These are phyloP conservation scores for Cryptococcus neoformans DNA, from an alignment of 1,284 basidiomycete species.

Conservation along the genomic window DNA sequence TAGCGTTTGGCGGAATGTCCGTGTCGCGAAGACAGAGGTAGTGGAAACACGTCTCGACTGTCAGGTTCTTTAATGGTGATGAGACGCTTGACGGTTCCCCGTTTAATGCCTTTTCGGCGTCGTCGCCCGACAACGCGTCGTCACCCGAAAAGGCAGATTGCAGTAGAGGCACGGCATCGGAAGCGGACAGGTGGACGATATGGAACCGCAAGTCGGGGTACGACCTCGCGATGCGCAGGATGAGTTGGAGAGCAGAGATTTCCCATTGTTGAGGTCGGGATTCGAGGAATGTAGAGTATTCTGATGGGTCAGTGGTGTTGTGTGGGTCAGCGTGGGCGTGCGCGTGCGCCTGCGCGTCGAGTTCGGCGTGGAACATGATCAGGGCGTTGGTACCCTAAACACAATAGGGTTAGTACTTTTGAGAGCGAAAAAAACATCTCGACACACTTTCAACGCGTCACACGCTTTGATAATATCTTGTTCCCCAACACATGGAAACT, in stretches of 20 bases:
- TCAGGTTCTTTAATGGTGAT: too few relatives aligned
- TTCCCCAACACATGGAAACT: slow-evolving; percentile 81
- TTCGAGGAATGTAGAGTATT: slow-evolving; percentile 74
- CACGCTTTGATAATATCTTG: slow-evolving; percentile 68
- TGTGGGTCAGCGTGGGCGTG: too few relatives aligned
- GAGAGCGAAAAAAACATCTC: too few relatives aligned
- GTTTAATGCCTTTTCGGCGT: too few relatives aligned
- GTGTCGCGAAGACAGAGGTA: slow-evolving; percentile 62
- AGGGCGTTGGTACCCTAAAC: slow-evolving; percentile 66
- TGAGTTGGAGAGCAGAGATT: slow-evolving; percentile 68
- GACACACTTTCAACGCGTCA: slow-evolving; percentile 66
- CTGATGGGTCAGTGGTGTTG: slow-evolving; percentile 8
- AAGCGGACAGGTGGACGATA: slow-evolving; percentile 87
- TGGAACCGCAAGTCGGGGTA: slow-evolving; percentile 75
- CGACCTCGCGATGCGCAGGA: slow-evolving; percentile 60
- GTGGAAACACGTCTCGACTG: slow-evolving; percentile 93
- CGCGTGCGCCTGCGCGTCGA: slow-evolving; percentile 50
- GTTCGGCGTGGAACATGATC: slow-evolving; percentile 87
- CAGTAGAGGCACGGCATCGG: slow-evolving; percentile 71
- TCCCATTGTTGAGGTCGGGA: slow-evolving; percentile 79
- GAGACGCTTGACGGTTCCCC: too few relatives aligned
- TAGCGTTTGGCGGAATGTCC: slow-evolving; percentile 56
- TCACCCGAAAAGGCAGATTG: slow-evolving; percentile 60
- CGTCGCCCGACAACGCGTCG: too few relatives aligned
- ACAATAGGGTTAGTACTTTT: too few relatives aligned